Base-by-base conservation (phyloP, 257 asterid genomes). In the Rauvolfia tetraphylla region DNA sequence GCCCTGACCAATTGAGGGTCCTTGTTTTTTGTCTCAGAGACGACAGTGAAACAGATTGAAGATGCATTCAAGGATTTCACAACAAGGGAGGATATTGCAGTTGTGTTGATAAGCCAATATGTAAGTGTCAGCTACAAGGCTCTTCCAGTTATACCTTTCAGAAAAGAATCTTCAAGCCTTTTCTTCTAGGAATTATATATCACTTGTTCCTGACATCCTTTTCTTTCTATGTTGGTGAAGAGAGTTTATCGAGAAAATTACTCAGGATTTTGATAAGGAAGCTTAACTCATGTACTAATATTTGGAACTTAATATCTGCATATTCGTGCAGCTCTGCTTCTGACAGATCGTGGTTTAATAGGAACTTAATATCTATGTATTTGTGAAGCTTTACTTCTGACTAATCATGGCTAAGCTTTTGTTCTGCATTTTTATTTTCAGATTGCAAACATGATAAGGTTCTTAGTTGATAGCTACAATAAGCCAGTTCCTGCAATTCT, bases 11-110 rank as follows among this genome's bases (percentile, higher is more conserved):
- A 56, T 12, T 61, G 41, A 34, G 48, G 20, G 58, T 80, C 68
- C 11, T 29, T 70, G 25, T 36, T 79, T 84, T 74, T 83, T 76
- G 78, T 73, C 22, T 66, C 74, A 92, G 97, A 95, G 86, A 88
- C 93, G 29, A 86, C 91, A 1, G 88, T 86, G 79, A 95, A 92
- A 81, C 96, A 95, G 85, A 90, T 95, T 80, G 99, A 92, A 81
- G 98, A 95, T 25, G 88, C 97, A 23, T 91, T 95, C 88, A 95
- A 91, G 75, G 98, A 95, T 57, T 95, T 91, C 85, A 92, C 97
- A 12, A 10, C 95, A 25, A 89, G 99, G 81, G 97, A 92, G 48
- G 99, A 91, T 79, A 72, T 93, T 75, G 99, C 96, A 31, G 87
- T 95, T 17, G 94, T 95, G 79, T 80, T 95, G 27, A 91, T 95